A percentile compares a stretch with the other conserved stretches of the same genome.
phyloP scores from a whole-genome alignment of 768 basidiomycete genomes.

The Boletus sp. region DNA sequence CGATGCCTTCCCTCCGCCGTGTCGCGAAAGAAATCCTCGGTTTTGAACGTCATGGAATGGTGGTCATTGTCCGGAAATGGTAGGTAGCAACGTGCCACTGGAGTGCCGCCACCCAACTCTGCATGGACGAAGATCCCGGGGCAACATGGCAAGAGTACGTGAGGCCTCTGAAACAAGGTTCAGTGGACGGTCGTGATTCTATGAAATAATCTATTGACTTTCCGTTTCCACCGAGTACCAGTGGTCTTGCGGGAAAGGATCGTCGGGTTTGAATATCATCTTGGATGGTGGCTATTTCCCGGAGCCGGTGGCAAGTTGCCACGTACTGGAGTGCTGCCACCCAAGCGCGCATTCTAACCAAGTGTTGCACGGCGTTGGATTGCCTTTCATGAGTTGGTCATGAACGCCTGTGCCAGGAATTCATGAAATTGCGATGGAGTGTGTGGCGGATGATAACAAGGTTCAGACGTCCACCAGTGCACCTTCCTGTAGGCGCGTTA shows the following conservation, averaged over 20 bases:
- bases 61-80: neutral
- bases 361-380: neutral
- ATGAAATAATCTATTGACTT: neutral
- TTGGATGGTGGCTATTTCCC: neutral
- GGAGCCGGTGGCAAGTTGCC: neutral
- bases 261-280: neutral
- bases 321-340: slow-evolving; percentile 1
- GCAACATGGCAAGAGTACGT: slow-evolving; percentile 1
- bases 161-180: neutral
- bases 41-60: neutral
- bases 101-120: neutral
- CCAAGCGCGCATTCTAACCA: neutral
- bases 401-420: neutral
- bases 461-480: no score
- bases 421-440: neutral
- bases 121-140: neutral
- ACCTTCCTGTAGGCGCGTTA: neutral
- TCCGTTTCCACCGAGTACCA: neutral
- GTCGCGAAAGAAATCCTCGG: neutral
- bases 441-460: neutral
- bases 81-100: neutral
- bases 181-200: neutral
- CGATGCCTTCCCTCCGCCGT: no score
- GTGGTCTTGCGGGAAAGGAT: neutral
- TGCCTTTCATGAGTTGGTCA: neutral